Conservation (phyloP, 306 rosid genomes). For the Alnus rubra region DNA sequence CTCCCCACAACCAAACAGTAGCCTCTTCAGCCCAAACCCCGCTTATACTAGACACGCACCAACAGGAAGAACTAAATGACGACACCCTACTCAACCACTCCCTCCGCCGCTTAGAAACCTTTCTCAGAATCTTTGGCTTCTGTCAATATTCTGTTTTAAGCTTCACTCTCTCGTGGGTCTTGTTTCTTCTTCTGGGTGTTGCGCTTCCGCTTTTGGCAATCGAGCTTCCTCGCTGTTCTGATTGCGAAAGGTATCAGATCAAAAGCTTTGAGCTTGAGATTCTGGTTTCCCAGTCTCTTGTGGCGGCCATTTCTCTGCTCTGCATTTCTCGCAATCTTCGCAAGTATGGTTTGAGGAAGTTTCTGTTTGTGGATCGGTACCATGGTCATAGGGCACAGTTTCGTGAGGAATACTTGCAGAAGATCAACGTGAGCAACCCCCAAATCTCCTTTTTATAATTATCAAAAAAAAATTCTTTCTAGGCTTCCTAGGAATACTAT, state of each 20-base stretch:
- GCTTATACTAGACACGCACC: not conserved
- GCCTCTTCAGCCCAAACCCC: conserved; percentile 20
- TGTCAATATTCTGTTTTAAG: conserved; percentile 34
- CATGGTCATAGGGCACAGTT: conserved; percentile 34
- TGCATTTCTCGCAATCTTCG: conserved; percentile 48
- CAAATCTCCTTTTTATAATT: not conserved
- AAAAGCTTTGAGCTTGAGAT: conserved; percentile 42
- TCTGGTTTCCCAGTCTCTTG: conserved; percentile 36
- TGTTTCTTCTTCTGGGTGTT: conserved; percentile 39
- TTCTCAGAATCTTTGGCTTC: conserved; percentile 39
- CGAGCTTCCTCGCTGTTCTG: conserved; percentile 22
- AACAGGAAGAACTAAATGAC: conserved; percentile 3
- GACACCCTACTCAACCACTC: conserved; percentile 25
- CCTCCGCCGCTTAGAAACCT: conserved; percentile 29
- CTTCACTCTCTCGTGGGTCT: conserved; percentile 43
- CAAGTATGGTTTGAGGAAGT: conserved; percentile 47
- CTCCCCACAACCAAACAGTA: conserved; percentile 1
- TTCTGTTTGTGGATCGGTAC: conserved; percentile 48
- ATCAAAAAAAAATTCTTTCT: not conserved
- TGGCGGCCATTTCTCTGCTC: conserved; percentile 47
- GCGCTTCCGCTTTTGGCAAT: conserved; percentile 31
- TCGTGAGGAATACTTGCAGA: conserved; percentile 37
- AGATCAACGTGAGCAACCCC: conserved; percentile 39
- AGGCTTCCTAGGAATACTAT: too few species aligned
- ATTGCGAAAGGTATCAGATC: conserved; percentile 40